Percentiles rank a stretch among this genome's conserved stretches.
phyloP scores from a whole-genome alignment of 2,329 filamentous ascomycete genomes.

The Arthrinium phaeospermum region DNA sequence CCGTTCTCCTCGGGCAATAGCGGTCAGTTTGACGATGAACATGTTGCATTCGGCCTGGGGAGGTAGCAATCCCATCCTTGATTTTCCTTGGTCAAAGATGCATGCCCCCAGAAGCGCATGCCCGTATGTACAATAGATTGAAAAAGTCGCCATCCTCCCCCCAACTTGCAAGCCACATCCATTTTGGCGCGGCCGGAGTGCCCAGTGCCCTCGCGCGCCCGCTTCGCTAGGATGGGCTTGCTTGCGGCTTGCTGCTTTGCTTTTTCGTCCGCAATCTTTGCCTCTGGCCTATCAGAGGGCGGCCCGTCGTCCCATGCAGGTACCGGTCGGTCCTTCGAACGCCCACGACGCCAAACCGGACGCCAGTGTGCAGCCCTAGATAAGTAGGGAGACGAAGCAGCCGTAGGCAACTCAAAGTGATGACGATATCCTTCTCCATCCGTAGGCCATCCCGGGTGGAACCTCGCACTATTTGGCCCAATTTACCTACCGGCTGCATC shows the following conservation, averaged over 20 bases:
- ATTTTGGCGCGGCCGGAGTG: not conserved
- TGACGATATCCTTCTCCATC: constrained; percentile 16
- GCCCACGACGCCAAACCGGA: not conserved
- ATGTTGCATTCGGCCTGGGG: constrained; percentile 4
- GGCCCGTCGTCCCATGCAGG: constrained; percentile 7
- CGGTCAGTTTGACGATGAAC: constrained; percentile 11
- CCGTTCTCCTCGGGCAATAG: not conserved
- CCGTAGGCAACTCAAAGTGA: not conserved
- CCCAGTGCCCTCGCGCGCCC: not conserved
- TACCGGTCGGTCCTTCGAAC: constrained; percentile 7
- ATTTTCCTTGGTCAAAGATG: not conserved
- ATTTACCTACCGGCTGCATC: constrained; percentile 15
- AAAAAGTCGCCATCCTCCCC: not conserved
- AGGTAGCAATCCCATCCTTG: not conserved
- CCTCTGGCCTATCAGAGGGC: not conserved
- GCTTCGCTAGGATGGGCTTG: not conserved
- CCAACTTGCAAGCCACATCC: not conserved
- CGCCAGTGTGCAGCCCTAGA: constrained; percentile 9
- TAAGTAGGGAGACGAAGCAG: not conserved
- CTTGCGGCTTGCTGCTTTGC: constrained; percentile 1
- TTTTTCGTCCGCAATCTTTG: constrained; percentile 10
- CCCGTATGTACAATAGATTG: not conserved
- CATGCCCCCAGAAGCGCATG: not conserved
- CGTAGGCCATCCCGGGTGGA: not conserved
- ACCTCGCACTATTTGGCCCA: not conserved